A percentile compares a stretch with the other conserved stretches of the same genome.
Conservation (phyloP, 1,139 yeast species). For the Debaryomyces psychrophilus region DNA sequence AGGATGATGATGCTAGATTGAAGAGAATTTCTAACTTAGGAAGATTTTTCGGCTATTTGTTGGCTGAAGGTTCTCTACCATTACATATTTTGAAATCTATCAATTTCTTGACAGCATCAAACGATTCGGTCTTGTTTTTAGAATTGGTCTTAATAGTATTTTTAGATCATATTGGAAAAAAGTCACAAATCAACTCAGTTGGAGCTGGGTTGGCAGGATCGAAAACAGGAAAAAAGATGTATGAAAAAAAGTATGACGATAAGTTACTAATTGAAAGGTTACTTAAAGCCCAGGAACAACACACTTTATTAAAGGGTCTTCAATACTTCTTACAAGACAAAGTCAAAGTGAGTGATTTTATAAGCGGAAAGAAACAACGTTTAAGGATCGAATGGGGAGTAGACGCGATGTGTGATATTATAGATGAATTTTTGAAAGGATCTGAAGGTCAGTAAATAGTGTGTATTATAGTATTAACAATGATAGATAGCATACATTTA, state of each 20-base stretch:
- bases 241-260: constrained; percentile 54
- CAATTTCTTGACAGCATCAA: constrained; percentile 71
- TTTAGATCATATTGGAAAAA: constrained; percentile 66
- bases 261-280: constrained; percentile 56
- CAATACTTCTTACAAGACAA: constrained; percentile 66
- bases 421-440: constrained; percentile 48
- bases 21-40: constrained; percentile 73
- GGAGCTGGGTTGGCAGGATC: constrained; percentile 45
- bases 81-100: constrained; percentile 73
- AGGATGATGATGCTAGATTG: constrained; percentile 50
- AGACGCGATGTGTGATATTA: constrained; percentile 54
- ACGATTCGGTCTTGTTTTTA: constrained; percentile 67
- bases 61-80: constrained; percentile 73
- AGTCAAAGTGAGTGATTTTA: constrained; percentile 52
- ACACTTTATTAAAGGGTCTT: constrained; percentile 67
- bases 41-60: constrained; percentile 72
- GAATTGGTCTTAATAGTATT: constrained; percentile 74
- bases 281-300: constrained; percentile 64
- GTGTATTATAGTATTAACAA: background rate
- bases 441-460: constrained; percentile 6
- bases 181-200: constrained; percentile 55
- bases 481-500: background rate
- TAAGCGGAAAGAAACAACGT: constrained; percentile 61
- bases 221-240: constrained; percentile 34
- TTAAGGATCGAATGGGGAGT: constrained; percentile 75